Evolutionary conservation across 768 basidiomycete genomes (phyloP).

Genomic region (Leucosporidium creatinivorum): DNA sequence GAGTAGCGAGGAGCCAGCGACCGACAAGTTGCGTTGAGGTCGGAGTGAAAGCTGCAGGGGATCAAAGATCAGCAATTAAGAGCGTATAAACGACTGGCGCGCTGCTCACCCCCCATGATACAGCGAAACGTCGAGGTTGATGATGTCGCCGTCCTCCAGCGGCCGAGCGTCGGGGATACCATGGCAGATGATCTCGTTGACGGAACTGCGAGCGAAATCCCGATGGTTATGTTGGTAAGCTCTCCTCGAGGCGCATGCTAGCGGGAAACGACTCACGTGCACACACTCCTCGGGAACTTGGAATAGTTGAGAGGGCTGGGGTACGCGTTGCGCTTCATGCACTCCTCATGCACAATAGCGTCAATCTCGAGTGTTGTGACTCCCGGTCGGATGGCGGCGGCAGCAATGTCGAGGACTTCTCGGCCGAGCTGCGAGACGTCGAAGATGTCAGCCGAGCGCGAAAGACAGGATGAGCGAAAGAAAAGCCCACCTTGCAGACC

Average conservation of each 20-base stretch:
- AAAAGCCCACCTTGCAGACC: constrained; percentile 64
- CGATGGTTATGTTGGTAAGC: no score
- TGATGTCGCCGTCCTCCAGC: constrained; percentile 83
- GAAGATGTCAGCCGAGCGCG: neutral
- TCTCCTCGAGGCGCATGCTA: no score
- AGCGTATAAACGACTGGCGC: neutral
- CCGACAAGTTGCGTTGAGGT: constrained; percentile 45
- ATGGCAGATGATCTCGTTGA: constrained; percentile 96
- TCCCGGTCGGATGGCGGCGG: constrained; percentile 77
- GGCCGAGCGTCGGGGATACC: constrained; percentile 50
- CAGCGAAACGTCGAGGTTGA: constrained; percentile 82
- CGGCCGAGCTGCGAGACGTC: constrained; percentile 60
- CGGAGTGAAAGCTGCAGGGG: constrained; percentile 62
- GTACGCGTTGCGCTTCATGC: constrained; percentile 81
- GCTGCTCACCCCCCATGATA: constrained; percentile 58
- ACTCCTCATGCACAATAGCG: constrained; percentile 83
- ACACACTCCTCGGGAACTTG: constrained; percentile 87
- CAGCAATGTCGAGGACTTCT: constrained; percentile 88
- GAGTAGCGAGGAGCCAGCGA: neutral
- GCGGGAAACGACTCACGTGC: constrained; percentile 76
- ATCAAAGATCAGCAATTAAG: constrained; percentile 42
- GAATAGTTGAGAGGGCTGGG: constrained; percentile 90
- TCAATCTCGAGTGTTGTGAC: constrained; percentile 94
- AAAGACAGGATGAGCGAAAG: neutral
- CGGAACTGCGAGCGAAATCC: constrained; percentile 61